Percentiles rank a stretch among this genome's conserved stretches.
Conservation (phyloP, 768 basidiomycete species). For the Pleurotus djamor region DNA sequence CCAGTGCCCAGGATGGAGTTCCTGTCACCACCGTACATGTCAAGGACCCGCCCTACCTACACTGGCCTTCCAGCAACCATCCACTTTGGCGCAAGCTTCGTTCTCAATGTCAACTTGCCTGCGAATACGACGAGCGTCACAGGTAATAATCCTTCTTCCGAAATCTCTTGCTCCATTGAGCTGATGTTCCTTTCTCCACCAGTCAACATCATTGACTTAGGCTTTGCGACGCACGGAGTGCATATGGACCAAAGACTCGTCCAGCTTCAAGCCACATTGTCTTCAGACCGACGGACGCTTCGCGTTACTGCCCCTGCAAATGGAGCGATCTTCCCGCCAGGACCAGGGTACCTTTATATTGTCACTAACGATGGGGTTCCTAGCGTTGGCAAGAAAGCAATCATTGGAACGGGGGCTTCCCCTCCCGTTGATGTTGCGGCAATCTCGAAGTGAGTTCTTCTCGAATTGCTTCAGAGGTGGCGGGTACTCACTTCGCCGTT, state of each 20-base stretch:
- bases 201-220: constrained; percentile 39
- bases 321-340: constrained; percentile 35
- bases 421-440: constrained; percentile 27
- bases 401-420: constrained; percentile 34
- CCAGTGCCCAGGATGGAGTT: constrained; percentile 29
- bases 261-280: constrained; percentile 29
- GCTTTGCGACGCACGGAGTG: constrained; percentile 40
- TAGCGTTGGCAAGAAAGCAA: constrained; percentile 24
- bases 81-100: constrained; percentile 32
- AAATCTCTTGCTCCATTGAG: neutral
- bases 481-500: no score
- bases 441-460: neutral
- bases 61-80: constrained; percentile 32
- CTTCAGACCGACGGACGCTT: constrained; percentile 26
- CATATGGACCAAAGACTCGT: constrained; percentile 37
- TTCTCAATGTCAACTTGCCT: constrained; percentile 28
- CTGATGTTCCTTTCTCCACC: neutral
- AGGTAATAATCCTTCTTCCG: constrained; percentile 15
- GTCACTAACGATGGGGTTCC: constrained; percentile 33
- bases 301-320: constrained; percentile 31
- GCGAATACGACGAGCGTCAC: constrained; percentile 19
- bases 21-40: constrained; percentile 40
- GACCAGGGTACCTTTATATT: constrained; percentile 30
- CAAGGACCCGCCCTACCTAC: constrained; percentile 27
- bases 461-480: neutral